Evolutionary conservation across 176 grass and related monocot species (phyloP), one percentile per base, ranked within the genome.

Genomic region (Stipa capillata): DNA sequence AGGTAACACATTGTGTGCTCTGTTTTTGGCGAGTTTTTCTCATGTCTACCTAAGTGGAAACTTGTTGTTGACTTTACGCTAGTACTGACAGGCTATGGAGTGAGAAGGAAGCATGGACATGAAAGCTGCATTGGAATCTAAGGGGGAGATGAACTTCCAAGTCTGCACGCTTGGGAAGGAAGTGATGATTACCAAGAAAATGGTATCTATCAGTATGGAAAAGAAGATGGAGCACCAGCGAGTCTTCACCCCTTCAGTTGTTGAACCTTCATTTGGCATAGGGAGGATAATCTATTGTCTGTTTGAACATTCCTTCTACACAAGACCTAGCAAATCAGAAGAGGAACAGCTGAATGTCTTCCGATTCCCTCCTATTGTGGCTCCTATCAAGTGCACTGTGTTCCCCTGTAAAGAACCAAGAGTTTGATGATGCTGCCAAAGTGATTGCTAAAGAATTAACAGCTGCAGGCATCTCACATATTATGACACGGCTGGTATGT

Each of bases 321-420:
- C 84, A 47, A 86, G 92, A 69, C 80, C 85, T 84, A 89, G 86
- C 83, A 92, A 92, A 75, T 89, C 85, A 23, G 87, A 87, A 78
- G 92, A 90, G 54, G 92, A 92, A 76, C 85, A 95, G 28, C 32
- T 95, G 68, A 95, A 92, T 75, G 89, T 95, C 33, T 95, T 95
- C 83, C 59, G 86, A 11, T 92, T 92, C 62, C 89, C 89, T 52
- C 92, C 92, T 77, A 39, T 90, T 2, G 92, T 92, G 43, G 89
- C 92, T 78, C 92, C 92, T 79, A 92, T 95, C 74, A 95, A 95
- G 67, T 95, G 92, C 84, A 95, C 86, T 0, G 89, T 95, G 71
- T 95, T 95, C 45, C 92, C 92, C 42, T 95, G 83, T 95, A 15
- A 95, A 95, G 65, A 66, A 84, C 25, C 82, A 85, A 45, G 79